Evolutionary conservation across 2,329 filamentous ascomycete species (phyloP), one percentile per base, ranked within the genome.

Genomic region (Fusarium cyanostomum): DNA sequence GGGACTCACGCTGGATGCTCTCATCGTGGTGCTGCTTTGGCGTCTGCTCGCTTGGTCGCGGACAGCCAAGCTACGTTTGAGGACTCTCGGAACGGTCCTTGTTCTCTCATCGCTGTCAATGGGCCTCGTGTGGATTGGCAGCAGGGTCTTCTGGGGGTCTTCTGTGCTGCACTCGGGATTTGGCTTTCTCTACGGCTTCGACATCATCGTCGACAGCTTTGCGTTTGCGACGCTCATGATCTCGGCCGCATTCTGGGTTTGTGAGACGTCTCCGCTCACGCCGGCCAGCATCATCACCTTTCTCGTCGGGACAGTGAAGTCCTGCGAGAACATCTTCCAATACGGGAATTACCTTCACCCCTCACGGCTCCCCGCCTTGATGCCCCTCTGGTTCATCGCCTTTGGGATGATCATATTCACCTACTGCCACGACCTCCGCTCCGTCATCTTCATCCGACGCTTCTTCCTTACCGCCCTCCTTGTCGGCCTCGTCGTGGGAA

Each of bases 41-140:
- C 79, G 82, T 31, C 74, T 84, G 5, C 70, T 86, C 6, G 78
- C 79, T 11, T 85, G 83, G 82, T 75, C 80, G 1, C 77, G 80
- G 35, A 83, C 81, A 0, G 79, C 80, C 7, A 82, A 78, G 59
- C 71, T 73, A 28, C 79, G 82, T 4, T 70, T 86, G n/a, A 78
- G 76, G 9, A 79, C 76, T 1, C 68, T 86, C 8, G 77, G 80
- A 7, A 72, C 72, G 3, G 75, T 84, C 3, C 66, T 85, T 6
- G 56, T 79, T 2, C 59, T 77, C 8, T 77, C 81, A 1, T 76
- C 81, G 0, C 27, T 80, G 3, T 75, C 72, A 7, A 74, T 77
- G 51, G 74, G 72, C 1, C 34, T 80, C 4, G 52, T 81, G 21
- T 80, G 78, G 71, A 35, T 79, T 13, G 63, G 70, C 2, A 70